Percentiles rank a stretch among this genome's conserved stretches.
phyloP scores from a whole-genome alignment of 129 eudicot species.

The Heracleum sosnowskyi region DNA sequence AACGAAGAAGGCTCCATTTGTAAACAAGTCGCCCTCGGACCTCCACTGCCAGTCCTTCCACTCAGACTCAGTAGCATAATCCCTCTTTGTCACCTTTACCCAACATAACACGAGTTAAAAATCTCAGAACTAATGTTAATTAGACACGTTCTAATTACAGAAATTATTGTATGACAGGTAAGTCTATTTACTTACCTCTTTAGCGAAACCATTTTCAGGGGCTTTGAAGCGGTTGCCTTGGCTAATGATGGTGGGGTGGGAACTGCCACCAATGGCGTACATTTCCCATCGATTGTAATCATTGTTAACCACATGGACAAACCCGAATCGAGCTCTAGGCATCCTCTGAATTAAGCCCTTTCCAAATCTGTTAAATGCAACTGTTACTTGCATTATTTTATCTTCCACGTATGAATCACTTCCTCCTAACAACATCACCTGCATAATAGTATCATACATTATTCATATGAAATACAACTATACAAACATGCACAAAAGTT shows the following conservation, averaged over 20 bases:
- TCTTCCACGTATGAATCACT: constrained; percentile 34
- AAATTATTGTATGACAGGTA: background rate
- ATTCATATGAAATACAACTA: background rate
- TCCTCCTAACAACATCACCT: constrained; percentile 83
- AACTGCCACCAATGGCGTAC: constrained; percentile 88
- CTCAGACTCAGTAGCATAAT: constrained; percentile 27
- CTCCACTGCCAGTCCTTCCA: constrained; percentile 87
- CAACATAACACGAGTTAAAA: background rate
- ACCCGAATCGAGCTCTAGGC: constrained; percentile 76
- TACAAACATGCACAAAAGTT: background rate
- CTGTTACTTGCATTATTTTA: constrained; percentile 66
- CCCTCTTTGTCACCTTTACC: constrained; percentile 56
- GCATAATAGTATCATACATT: background rate
- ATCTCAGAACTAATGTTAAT: background rate
- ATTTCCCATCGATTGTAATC: constrained; percentile 33
- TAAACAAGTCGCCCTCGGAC: constrained; percentile 50
- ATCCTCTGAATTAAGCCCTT: constrained; percentile 69
- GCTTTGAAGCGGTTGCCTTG: constrained; percentile 89
- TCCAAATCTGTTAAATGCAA: constrained; percentile 74
- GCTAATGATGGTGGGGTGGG: constrained; percentile 75
- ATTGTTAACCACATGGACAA: constrained; percentile 70
- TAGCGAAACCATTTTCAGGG: constrained; percentile 35
- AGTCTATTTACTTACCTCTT: constrained; percentile 38
- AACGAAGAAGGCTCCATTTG: constrained; percentile 62
- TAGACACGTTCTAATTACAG: background rate